A percentile compares a stretch with the other conserved stretches of the same genome.
Conservation (phyloP, 441 rosid genomes). For the Eutrema salsugineum region DNA sequence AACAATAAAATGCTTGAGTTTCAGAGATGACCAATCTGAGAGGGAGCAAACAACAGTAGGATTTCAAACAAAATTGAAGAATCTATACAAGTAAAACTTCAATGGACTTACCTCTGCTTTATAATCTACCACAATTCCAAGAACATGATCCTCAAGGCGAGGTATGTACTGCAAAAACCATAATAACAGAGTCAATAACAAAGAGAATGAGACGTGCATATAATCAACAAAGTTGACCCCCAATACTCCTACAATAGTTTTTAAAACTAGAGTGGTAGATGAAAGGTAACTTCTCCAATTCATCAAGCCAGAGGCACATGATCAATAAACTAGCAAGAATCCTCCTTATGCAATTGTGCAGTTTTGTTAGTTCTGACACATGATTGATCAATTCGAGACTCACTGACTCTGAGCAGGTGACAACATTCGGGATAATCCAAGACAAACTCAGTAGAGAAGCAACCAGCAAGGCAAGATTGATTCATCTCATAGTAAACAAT, state of each 20-base stretch:
- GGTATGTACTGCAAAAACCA: constrained; percentile 64
- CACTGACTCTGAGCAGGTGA: too few species aligned
- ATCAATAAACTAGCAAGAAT: neutral
- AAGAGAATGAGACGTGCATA: neutral
- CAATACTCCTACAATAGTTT: neutral
- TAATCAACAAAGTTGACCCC: neutral
- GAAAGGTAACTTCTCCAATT: neutral
- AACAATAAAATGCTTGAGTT: too few species aligned
- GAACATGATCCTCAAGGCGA: constrained; percentile 64
- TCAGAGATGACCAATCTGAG: too few species aligned
- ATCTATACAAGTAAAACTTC: neutral
- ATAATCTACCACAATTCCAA: constrained; percentile 79
- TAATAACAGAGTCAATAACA: constrained; percentile 11
- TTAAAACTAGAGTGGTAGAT: neutral
- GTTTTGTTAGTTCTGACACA: neutral
- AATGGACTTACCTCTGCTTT: constrained; percentile 73
- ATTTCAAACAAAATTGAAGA: neutral
- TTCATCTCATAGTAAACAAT: neutral
- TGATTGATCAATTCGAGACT: neutral
- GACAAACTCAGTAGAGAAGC: neutral
- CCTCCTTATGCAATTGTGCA: too few species aligned
- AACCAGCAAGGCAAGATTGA: neutral
- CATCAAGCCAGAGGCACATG: neutral
- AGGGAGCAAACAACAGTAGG: too few species aligned
- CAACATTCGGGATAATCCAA: neutral